Evolutionary conservation across 2,329 filamentous ascomycete species (phyloP).

Genomic region (Purpureocillium takamizusanense): DNA sequence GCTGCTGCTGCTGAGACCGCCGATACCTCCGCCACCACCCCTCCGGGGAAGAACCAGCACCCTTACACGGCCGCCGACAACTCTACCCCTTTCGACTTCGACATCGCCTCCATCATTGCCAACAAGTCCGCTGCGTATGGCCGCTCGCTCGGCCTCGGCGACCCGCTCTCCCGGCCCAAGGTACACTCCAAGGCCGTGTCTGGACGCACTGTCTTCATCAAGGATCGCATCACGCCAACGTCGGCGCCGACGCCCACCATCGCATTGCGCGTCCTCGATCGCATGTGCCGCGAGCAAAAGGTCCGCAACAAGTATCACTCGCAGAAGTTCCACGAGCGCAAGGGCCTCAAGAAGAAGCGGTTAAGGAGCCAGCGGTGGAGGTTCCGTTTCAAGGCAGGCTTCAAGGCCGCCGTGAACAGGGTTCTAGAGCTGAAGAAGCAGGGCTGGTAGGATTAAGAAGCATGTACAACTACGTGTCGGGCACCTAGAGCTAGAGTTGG

Average conservation of each 20-base stretch:
- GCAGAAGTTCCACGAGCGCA: slow-evolving; percentile 68
- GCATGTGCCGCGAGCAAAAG: slow-evolving; percentile 39
- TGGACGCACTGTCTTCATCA: slow-evolving; percentile 29
- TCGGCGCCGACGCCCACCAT: slow-evolving; percentile 30
- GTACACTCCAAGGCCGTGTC: slow-evolving; percentile 23
- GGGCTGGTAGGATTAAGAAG: slow-evolving; percentile 53
- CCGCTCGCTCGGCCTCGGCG: slow-evolving; percentile 9
- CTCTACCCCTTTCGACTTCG: slow-evolving; percentile 13
- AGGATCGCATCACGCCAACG: slow-evolving; percentile 15
- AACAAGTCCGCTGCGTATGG: slow-evolving; percentile 16
- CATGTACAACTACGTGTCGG: neutral
- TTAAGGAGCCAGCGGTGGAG: slow-evolving; percentile 61
- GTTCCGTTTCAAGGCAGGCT: slow-evolving; percentile 58
- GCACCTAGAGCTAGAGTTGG: no score
- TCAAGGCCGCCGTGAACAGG: slow-evolving; percentile 52
- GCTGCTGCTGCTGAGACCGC: neutral
- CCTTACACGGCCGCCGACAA: slow-evolving; percentile 17
- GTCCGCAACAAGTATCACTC: slow-evolving; percentile 43
- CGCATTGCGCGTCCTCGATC: slow-evolving; percentile 33
- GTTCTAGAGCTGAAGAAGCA: slow-evolving; percentile 65
- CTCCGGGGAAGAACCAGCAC: slow-evolving; percentile 4
- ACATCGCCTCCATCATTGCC: slow-evolving; percentile 27
- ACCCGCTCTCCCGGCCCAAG: slow-evolving; percentile 18
- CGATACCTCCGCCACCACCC: neutral
- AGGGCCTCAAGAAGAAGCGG: slow-evolving; percentile 70